Evolutionary conservation across 495 filamentous ascomycete species (phyloP).

Genomic region (Aspergillus kassunensis): DNA sequence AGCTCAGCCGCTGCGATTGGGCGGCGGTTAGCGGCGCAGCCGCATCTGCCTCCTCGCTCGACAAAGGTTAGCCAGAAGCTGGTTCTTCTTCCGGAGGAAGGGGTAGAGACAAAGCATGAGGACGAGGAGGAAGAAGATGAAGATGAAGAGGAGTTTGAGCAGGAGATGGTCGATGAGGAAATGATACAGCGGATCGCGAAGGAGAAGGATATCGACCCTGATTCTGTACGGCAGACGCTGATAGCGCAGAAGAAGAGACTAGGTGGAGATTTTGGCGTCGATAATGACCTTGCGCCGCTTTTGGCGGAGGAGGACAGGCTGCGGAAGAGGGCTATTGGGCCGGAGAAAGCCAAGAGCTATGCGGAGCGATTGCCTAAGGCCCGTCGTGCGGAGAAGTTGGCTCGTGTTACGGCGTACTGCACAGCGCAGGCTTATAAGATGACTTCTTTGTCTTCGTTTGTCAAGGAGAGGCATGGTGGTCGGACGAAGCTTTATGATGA

Average conservation of each 20-base stretch:
- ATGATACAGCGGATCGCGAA: conserved; percentile 35
- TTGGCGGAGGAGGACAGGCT: conserved; percentile 74
- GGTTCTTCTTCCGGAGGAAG: conserved; percentile 81
- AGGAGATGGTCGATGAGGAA: conserved; percentile 48
- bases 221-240: conserved; percentile 33
- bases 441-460: conserved; percentile 78
- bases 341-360: conserved; percentile 80
- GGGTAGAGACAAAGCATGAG: conserved; percentile 28
- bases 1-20: conserved; percentile 27
- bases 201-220: conserved; percentile 38
- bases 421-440: conserved; percentile 92
- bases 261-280: conserved; percentile 47
- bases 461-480: conserved; percentile 84
- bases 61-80: conserved; percentile 94
- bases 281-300: conserved; percentile 66
- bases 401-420: conserved; percentile 92
- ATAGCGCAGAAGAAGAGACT: conserved; percentile 33
- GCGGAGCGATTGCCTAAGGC: conserved; percentile 92
- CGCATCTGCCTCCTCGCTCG: conserved; percentile 79
- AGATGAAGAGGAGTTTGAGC: conserved; percentile 44
- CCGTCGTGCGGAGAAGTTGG: conserved; percentile 77
- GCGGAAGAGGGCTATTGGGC: conserved; percentile 52
- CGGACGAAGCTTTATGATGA: conserved; percentile 99
- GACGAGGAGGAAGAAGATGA: conserved; percentile 49
- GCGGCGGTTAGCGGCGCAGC: conserved; percentile 50